Base-by-base conservation (phyloP, 805 yeast genomes). In the Barnettozyma wickerhamii region DNA sequence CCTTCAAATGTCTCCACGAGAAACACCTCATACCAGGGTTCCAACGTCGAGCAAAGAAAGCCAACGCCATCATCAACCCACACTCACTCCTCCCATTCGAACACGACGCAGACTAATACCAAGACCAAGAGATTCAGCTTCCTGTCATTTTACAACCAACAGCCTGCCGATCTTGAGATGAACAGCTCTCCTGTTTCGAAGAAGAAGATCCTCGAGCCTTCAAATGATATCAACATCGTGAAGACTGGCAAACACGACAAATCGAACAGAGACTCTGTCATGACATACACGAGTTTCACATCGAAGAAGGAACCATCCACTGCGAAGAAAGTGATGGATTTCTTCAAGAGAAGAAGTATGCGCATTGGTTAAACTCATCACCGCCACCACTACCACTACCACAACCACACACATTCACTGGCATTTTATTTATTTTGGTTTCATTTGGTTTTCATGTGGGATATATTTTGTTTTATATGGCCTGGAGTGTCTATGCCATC, bases 301-400 rank as follows among this genome's bases (percentile, higher is more conserved):
- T 57, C 51, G 38, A 58, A 52, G 40, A 77, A 74, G 50, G 86
- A 80, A 50, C 77, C 79, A 17, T 80, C 89, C 35, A 82, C 93
- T 2, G 88, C 93, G 5, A 77, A 80, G 56, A 79, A 78, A 52
- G 89, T 83, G 9, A 77, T 83, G 73, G 90, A 82, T 59, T 83
- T 83, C 58, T 82, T 83, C 67, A 81, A 81, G 57, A 73, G 90
- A 62, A 75, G 86, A 63, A 77, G 73, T 48, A 59, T 66, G 62
- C 49, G 60, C 14, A 46, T 47, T 36, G 41, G 41, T 42, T 40
- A 21, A 12, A 24, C 17, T 30, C 20, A 31, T 15, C 9, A 6
- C n/a, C n/a, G n/a, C n/a, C n/a, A n/a, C n/a, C n/a, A n/a, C n/a
- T n/a, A n/a, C n/a, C n/a, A n/a, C n/a, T n/a, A n/a, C n/a, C n/a